phyloP scores from a whole-genome alignment of 495 filamentous ascomycete species.

The Xylaria acuta region DNA sequence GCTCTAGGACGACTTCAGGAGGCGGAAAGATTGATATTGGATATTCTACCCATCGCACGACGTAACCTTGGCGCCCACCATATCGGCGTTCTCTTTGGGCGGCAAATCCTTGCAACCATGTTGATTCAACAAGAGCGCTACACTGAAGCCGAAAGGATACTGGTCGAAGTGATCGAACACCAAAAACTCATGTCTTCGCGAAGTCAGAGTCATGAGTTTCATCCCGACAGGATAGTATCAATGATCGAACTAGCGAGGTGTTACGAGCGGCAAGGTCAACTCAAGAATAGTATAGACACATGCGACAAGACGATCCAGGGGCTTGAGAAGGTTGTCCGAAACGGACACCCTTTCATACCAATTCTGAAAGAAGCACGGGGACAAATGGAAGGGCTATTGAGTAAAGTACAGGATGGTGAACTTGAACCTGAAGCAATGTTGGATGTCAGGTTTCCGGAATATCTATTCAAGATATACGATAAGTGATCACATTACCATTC shows the following conservation, averaged over 20 bases:
- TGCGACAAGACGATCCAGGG: background rate
- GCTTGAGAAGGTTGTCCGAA: background rate
- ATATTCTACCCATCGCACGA: background rate
- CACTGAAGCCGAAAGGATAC: background rate
- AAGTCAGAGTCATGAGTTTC: background rate
- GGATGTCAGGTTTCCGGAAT: too few species aligned
- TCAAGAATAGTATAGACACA: background rate
- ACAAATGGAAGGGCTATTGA: background rate
- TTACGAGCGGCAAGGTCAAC: background rate
- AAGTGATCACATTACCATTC: too few species aligned
- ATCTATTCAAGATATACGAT: too few species aligned
- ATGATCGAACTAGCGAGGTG: background rate
- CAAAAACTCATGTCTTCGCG: background rate
- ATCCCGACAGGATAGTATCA: background rate
- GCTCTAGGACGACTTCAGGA: background rate
- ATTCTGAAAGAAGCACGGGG: background rate
- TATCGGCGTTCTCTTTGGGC: conserved; percentile 7
- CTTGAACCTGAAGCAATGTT: too few species aligned
- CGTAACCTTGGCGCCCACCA: background rate
- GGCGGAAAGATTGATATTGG: background rate
- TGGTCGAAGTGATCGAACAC: background rate
- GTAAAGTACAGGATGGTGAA: too few species aligned
- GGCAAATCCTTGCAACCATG: background rate
- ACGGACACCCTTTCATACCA: background rate
- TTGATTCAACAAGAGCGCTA: background rate